A percentile compares a stretch with the other conserved stretches of the same genome.
Evolutionary conservation across 768 basidiomycete genomes (phyloP).

Genomic region (Lentinus tigrinus): DNA sequence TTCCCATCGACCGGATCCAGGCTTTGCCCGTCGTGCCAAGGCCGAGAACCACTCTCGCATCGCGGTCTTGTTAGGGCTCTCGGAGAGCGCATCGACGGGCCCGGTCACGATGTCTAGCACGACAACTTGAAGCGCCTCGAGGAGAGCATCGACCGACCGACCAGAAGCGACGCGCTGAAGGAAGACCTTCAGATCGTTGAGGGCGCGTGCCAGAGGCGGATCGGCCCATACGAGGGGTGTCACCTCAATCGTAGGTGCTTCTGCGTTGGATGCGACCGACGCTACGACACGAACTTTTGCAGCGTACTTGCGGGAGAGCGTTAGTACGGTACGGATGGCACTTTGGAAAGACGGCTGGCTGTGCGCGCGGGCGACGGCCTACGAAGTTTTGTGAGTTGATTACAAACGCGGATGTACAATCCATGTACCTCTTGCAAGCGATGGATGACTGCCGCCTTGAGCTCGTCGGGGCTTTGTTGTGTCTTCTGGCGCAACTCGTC

Average conservation of each 20-base stretch:
- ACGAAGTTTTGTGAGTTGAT: not conserved
- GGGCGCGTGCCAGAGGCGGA: constrained; percentile 7
- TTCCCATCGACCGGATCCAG: no score
- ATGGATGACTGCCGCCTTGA: constrained; percentile 17
- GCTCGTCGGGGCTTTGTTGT: constrained; percentile 8
- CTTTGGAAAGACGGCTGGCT: constrained; percentile 13
- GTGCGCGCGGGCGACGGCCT: constrained; percentile 19
- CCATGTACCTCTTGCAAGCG: constrained; percentile 20
- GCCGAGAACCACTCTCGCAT: constrained; percentile 2
- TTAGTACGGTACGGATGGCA: constrained; percentile 18
- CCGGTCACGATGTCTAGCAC: constrained; percentile 2
- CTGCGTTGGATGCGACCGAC: not conserved
- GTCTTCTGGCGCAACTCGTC: not conserved
- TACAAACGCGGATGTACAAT: not conserved
- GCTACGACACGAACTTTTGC: constrained; percentile 1
- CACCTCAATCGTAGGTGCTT: constrained; percentile 11
- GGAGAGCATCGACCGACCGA: constrained; percentile 9
- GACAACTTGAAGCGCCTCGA: not conserved
- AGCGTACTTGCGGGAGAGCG: constrained; percentile 17
- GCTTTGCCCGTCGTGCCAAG: not conserved
- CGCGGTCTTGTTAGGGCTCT: not conserved
- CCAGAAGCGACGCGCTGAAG: constrained; percentile 21
- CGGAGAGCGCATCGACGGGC: constrained; percentile 3
- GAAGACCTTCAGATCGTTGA: constrained; percentile 14
- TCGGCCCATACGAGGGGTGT: constrained; percentile 22